Base-by-base conservation (phyloP, 768 basidiomycete genomes). In the Leccinum aurantiacum region DNA sequence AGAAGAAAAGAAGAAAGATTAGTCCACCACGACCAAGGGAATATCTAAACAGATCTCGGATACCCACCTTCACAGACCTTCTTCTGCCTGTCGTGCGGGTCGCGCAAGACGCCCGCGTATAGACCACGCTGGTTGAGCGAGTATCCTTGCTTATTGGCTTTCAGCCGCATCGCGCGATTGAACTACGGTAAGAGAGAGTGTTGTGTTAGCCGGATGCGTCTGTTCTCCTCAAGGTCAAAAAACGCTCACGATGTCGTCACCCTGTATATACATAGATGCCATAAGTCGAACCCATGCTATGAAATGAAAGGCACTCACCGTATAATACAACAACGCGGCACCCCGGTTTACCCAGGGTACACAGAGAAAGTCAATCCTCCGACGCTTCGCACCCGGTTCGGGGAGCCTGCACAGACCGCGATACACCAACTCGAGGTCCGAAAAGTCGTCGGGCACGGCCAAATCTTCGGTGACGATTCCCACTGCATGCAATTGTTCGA, bases 311-410 rank as follows among this genome's bases (percentile, higher is more conserved):
- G 67, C 62, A n/a, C 68, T 17, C 17, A 89, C 92, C 1, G 95
- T 96, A 70, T 93, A 97, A 72, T 97, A 97, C n/a, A 97, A 75
- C 54, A 95, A 73, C 0, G 94, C 93, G 2, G 90, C 94, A 0
- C 95, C 95, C 67, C 88, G 83, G 27, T 80, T 84, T 54, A 76
- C 74, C 82, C 88, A 95, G 1, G 95, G 93, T 1, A 95, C 84
- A 17, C 86, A 86, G 31, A 97, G 76, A 61, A 95, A 88, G 68
- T 96, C 94, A 44, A 98, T 93, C 47, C 95, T 77, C 29, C 95
- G 80, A 54, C 77, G 70, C n/a, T 81, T 82, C 33, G 77, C 78
- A 4, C 77, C 73, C 8, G 76, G 72, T 46, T 74, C 70, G 15
- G 85, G 84, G 3, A 87, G 66, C 38, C 76, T 79, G 64, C 94